Evolutionary conservation across 352 stramenopile species (phyloP).

Genomic region (Blastocystis sp.): DNA sequence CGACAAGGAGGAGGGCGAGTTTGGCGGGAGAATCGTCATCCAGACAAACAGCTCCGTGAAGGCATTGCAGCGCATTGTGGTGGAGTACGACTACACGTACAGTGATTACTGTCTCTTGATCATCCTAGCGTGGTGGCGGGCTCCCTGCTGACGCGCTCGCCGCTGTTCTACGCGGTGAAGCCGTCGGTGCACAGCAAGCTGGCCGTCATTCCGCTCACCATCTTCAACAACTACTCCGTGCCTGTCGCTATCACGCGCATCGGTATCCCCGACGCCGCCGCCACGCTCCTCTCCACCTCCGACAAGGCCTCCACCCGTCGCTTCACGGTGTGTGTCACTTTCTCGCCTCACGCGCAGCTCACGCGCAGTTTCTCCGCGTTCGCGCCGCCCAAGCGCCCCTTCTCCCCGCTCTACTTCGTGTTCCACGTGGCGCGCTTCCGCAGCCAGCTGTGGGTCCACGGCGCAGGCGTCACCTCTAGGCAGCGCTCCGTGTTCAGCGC

Average conservation of each 20-base stretch:
- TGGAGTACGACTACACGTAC: slow-evolving; percentile 26
- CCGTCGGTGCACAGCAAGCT: background rate
- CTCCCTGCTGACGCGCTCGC: slow-evolving; percentile 6
- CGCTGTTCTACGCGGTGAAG: slow-evolving; percentile 15
- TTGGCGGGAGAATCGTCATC: background rate
- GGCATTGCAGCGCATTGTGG: background rate
- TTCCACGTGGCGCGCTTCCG: slow-evolving; percentile 53
- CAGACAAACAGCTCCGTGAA: background rate
- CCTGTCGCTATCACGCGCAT: slow-evolving; percentile 34
- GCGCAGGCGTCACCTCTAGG: background rate
- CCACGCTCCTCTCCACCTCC: slow-evolving; percentile 3
- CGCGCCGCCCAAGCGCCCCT: slow-evolving; percentile 2
- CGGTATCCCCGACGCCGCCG: slow-evolving; percentile 19
- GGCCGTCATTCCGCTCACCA: background rate
- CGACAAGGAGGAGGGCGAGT: background rate
- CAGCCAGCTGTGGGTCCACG: background rate
- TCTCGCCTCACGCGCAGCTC: background rate
- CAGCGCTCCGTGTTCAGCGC: slow-evolving; percentile 23
- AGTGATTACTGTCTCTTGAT: background rate
- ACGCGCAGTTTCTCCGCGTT: slow-evolving; percentile 10
- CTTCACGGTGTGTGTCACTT: background rate
- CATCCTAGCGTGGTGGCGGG: slow-evolving; percentile 13
- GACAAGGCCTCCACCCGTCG: slow-evolving; percentile 3
- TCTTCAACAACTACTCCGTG: slow-evolving; percentile 40
- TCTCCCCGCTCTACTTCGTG: slow-evolving; percentile 50